Evolutionary conservation across 352 stramenopile species (phyloP), one percentile per base, ranked within the genome.

Genomic region (Phytophthora sp.): DNA sequence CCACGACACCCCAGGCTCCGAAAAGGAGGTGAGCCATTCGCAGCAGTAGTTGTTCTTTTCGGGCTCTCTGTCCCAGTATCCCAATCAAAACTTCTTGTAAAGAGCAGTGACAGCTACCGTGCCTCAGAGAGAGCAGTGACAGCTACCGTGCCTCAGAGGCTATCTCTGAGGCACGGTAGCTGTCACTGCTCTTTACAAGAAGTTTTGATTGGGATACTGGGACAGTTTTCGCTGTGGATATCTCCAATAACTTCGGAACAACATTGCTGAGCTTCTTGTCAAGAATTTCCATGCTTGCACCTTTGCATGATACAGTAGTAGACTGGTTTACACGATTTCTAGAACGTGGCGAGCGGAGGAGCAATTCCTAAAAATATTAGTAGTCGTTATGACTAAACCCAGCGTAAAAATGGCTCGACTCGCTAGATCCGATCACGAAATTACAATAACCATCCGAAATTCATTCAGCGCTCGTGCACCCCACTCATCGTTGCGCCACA

Each of bases 401-500:
- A 61, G 41, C 0, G 48, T 53, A 17, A 66, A 66, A 15, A 65
- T 53, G 4, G 38, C 12, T 5, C 50, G 54, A 12, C 48, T 62
- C 15, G 45, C 58, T 4, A 71, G 35, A 37, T 71, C 62, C 0
- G 13, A 24, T 30, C 50, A 60, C 3, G 62, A 66, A 23, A 62
- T 31, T 3, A 71, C 48, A 17, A 71, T 34, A 5, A 71, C 26
- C 31, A 66, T 44, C 27, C 54, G 55, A 27, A 66, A 37, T 35
- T 71, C 55, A 34, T 71, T 56, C 7, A 59, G 15, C 10, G 39
- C 41, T 18, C 41, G 32, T 0, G 34, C 54, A 2, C 27, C 30
- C 54, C 62, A 72, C 17, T 60, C 41, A n/a, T 65, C 45, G 27
- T 69, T 18, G 42, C 44, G 37, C 53, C 46, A 64, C 1, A 54